These are phyloP conservation scores for Begonia loranthoides DNA, from an alignment of 306 rosid genomes.

Conservation along the genomic window DNA sequence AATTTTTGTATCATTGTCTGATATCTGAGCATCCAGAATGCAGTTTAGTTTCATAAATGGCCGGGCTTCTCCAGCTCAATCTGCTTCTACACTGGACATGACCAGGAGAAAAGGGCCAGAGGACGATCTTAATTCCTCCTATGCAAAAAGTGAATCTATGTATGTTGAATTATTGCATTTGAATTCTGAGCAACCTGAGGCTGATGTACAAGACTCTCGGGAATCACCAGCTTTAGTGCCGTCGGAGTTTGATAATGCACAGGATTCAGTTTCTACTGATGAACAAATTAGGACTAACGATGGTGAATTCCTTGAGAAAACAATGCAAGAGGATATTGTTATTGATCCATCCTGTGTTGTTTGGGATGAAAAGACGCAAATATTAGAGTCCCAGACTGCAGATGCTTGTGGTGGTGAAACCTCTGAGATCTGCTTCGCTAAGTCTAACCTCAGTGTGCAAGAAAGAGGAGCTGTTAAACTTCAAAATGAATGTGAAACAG, in stretches of 20 bases:
- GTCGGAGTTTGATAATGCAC: conserved; percentile 25
- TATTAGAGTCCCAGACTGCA: neutral
- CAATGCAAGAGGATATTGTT: conserved; percentile 42
- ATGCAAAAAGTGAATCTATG: conserved; percentile 50
- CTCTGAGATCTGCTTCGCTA: conserved; percentile 21
- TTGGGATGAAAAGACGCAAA: conserved; percentile 89
- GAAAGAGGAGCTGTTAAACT: conserved; percentile 21
- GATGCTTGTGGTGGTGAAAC: conserved; percentile 8
- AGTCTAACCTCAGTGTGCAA: conserved; percentile 17
- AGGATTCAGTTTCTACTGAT: conserved; percentile 28
- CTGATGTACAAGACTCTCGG: conserved; percentile 30
- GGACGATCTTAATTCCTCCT: conserved; percentile 47
- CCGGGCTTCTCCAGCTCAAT: conserved; percentile 20
- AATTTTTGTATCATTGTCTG: conserved; percentile 11
- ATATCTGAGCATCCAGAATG: conserved; percentile 32
- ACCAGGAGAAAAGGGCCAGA: conserved; percentile 21
- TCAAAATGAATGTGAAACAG: conserved; percentile 21
- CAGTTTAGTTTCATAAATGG: conserved; percentile 16
- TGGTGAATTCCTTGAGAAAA: conserved; percentile 32
- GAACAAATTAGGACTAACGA: conserved; percentile 20
- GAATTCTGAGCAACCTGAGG: conserved; percentile 30
- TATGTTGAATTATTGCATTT: conserved; percentile 61
- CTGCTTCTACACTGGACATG: conserved; percentile 17
- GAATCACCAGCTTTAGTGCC: conserved; percentile 34
- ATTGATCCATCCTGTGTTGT: conserved; percentile 60